Conservation (phyloP, 139 green algal genomes). For the Chlorella sp. region DNA sequence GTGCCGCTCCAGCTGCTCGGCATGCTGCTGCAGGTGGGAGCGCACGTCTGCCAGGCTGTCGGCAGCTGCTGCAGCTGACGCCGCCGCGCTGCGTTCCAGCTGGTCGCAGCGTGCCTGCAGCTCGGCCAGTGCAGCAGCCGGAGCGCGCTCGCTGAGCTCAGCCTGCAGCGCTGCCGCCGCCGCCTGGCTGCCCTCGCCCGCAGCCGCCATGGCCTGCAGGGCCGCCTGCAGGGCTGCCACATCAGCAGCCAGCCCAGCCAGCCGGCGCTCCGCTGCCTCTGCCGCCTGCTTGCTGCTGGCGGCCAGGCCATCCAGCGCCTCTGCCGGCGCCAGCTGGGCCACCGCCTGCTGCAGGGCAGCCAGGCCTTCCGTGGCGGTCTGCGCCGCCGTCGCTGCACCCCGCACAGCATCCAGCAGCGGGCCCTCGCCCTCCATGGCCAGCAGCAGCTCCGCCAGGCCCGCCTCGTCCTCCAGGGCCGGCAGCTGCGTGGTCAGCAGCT, state of each 20-base stretch:
- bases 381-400: too few relatives aligned
- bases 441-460: too few relatives aligned
- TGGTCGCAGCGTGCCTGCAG: background rate
- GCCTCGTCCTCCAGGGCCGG: too few relatives aligned
- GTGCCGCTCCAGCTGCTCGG: background rate
- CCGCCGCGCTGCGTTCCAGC: background rate
- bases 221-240: background rate
- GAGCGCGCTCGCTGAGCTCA: background rate
- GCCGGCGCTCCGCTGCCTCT: background rate
- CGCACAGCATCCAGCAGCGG: too few relatives aligned
- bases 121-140: too few relatives aligned
- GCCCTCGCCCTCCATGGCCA: too few relatives aligned
- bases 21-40: background rate
- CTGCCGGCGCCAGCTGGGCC: too few relatives aligned
- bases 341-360: too few relatives aligned
- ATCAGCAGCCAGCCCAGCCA: background rate
- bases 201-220: background rate
- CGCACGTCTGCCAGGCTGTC: background rate
- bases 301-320: too few relatives aligned
- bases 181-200: background rate
- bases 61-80: background rate
- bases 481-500: too few relatives aligned
- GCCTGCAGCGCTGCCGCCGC: background rate
- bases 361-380: too few relatives aligned
- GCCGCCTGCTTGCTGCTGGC: too few relatives aligned